Evolutionary conservation across 2,329 filamentous ascomycete genomes (phyloP), one percentile per base, ranked within the genome.

Genomic region (Madurella mycetomatis): DNA sequence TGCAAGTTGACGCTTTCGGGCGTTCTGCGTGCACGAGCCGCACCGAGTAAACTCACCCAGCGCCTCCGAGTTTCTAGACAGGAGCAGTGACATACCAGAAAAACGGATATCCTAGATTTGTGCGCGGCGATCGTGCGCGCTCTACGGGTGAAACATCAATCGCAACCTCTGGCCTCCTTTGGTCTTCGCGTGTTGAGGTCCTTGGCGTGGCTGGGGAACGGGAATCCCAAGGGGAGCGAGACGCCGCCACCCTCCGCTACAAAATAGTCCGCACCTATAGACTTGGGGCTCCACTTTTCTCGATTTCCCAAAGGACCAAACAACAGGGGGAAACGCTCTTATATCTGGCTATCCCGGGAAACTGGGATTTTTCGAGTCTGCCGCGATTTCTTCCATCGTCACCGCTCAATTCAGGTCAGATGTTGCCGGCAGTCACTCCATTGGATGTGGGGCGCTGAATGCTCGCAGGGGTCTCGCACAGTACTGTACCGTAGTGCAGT

Each of bases 211-310:
- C 49, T 55, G 53, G 53, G 45, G 45, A 45, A 47, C 44, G 12
- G 48, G 18, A 32, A 4, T 11, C 34, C 13, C 34, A 11, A 37
- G 34, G 34, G 4, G 34, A 18, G 9, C 32, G n/a, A 39, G 30
- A 31, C 49, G 42, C 53, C 52, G 53, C 53, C 53, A 55, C 48
- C 48, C 47, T 15, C 49, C 45, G 43, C 53, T 52, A 55, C 53
- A 55, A 41, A 55, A 55, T 55, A 55, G 40, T 48, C 48, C 13
- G 41, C 7, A 16, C 18, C 11, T 25, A 19, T 7, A 41, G 32
- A 17, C 37, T 19, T 34, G 32, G 41, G 40, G 25, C 32, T 31
- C 15, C 34, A 40, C 40, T 40, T 39, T 19, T 41, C 25, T 40
- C 37, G 13, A 37, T 12, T 37, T 4, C 34, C 13, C 34, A 37